Percentiles rank a stretch among this genome's conserved stretches.
These are phyloP conservation scores for Scenedesmus sp. DNA, from an alignment of 163 green algal species.

Conservation along the genomic window DNA sequence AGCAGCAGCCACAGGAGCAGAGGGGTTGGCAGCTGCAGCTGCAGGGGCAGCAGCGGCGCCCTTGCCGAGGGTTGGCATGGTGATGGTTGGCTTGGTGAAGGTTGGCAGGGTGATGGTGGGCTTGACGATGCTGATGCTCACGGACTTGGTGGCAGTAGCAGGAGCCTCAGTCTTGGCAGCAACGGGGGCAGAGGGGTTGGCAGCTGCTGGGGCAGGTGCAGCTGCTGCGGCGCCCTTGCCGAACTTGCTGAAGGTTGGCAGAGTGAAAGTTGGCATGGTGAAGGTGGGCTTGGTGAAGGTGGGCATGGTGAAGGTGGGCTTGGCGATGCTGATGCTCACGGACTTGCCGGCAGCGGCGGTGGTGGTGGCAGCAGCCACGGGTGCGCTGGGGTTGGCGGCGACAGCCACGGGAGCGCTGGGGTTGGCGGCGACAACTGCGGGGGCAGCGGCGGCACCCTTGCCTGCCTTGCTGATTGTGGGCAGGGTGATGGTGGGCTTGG, in stretches of 20 bases:
- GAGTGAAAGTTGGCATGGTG: background rate
- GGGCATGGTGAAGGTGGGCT: constrained; percentile 14
- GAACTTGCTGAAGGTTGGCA: background rate
- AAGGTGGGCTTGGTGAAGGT: background rate
- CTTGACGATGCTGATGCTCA: background rate
- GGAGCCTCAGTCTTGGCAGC: too few species aligned
- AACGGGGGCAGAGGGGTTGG: background rate
- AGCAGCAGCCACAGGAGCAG: background rate
- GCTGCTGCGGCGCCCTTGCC: background rate
- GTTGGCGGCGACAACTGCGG: background rate
- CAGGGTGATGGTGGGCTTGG: constrained; percentile 20
- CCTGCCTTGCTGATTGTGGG: constrained; percentile 15
- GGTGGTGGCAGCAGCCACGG: background rate
- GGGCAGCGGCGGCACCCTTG: constrained; percentile 3
- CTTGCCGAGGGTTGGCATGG: background rate
- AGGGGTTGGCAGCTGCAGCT: constrained; percentile 2
- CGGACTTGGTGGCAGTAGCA: background rate
- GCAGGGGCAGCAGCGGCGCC: background rate
- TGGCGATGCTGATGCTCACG: too few species aligned
- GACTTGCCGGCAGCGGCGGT: too few species aligned
- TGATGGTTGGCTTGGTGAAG: constrained; percentile 5
- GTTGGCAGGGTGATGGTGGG: constrained; percentile 22
- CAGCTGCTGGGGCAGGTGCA: background rate
- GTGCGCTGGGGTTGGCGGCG: background rate
- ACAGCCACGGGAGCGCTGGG: background rate